These are phyloP conservation scores for Auricularia sp. DNA, from an alignment of 768 basidiomycete genomes.

Conservation along the genomic window DNA sequence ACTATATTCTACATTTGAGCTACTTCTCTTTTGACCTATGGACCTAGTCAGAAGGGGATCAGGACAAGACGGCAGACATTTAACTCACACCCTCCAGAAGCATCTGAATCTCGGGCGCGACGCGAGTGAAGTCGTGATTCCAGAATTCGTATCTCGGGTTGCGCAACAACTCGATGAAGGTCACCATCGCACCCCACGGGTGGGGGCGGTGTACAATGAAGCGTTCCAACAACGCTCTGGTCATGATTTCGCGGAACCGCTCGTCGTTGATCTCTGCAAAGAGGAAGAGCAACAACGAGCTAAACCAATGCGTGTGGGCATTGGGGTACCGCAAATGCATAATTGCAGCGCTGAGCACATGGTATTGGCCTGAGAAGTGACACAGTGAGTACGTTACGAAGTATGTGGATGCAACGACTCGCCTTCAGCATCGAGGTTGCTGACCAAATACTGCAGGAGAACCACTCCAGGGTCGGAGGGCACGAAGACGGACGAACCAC, in stretches of 20 bases:
- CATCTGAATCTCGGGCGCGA: conserved; percentile 77
- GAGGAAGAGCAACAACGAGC: conserved; percentile 76
- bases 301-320: conserved; percentile 98
- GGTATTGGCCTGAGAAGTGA: conserved; percentile 70
- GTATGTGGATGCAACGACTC: conserved; percentile 15
- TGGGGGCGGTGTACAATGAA: conserved; percentile 92
- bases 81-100: conserved; percentile 70
- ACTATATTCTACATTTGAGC: background rate
- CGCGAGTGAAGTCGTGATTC: conserved; percentile 76
- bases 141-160: conserved; percentile 88
- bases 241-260: conserved; percentile 70
- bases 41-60: background rate
- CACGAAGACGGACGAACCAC: conserved; percentile 72
- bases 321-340: conserved; percentile 96
- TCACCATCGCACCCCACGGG: conserved; percentile 90
- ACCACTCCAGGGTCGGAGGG: conserved; percentile 76
- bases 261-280: conserved; percentile 74
- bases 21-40: background rate
- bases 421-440: conserved; percentile 88
- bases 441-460: conserved; percentile 70
- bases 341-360: conserved; percentile 84
- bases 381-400: background rate
- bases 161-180: conserved; percentile 87
- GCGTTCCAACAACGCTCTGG: conserved; percentile 84
- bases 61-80: background rate